These are phyloP conservation scores for Anethum foeniculum DNA, from an alignment of 140 eudicot species.

Conservation along the genomic window DNA sequence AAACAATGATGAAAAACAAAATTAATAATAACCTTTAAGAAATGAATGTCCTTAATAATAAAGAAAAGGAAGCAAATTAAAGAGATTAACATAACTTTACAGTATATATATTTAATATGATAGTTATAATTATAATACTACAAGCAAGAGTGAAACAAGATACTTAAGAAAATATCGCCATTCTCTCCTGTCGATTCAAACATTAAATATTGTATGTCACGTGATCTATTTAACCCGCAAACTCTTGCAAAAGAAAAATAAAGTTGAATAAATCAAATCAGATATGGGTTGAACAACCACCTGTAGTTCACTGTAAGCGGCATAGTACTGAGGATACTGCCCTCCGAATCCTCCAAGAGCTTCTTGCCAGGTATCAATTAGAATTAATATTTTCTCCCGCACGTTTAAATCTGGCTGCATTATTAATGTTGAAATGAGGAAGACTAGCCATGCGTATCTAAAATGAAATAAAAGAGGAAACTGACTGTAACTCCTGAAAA, in stretches of 20 bases:
- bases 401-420: constrained; percentile 82
- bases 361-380: constrained; percentile 92
- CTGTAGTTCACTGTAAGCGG: constrained; percentile 66
- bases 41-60: background rate
- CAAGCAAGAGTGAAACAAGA: background rate
- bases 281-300: constrained; percentile 26
- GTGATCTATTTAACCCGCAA: background rate
- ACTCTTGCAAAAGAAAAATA: background rate
- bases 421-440: constrained; percentile 11
- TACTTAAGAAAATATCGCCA: background rate
- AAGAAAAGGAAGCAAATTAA: background rate
- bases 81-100: background rate
- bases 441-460: background rate
- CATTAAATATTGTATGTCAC: background rate
- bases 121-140: background rate
- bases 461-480: background rate
- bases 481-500: background rate
- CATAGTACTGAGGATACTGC: constrained; percentile 67
- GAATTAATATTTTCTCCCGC: constrained; percentile 61
- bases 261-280: background rate
- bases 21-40: background rate
- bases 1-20: background rate
- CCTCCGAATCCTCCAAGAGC: constrained; percentile 77
- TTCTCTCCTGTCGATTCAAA: background rate
- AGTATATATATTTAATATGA: background rate